These are phyloP conservation scores for Phytophthora litchii DNA, from an alignment of 352 stramenopile genomes.

Conservation along the genomic window DNA sequence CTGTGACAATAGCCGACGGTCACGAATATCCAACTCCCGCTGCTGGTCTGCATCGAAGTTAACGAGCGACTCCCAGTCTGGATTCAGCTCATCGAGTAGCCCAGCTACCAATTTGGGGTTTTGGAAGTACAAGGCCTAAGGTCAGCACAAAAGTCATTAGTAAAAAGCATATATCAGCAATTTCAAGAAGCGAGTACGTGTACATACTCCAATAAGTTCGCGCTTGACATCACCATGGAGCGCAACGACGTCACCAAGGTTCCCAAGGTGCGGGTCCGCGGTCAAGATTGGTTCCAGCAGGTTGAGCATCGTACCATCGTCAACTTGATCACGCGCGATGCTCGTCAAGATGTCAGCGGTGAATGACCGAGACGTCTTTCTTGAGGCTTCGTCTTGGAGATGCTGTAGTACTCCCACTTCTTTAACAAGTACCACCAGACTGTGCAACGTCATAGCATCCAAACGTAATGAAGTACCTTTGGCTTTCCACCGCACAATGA, in stretches of 20 bases:
- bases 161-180: neutral
- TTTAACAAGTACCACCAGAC: constrained; percentile 52
- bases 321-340: constrained; percentile 35
- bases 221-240: constrained; percentile 41
- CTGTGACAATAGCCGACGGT: constrained; percentile 35
- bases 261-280: constrained; percentile 41
- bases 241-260: constrained; percentile 26
- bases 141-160: constrained; percentile 14
- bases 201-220: constrained; percentile 60
- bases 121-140: constrained; percentile 64
- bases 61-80: constrained; percentile 60
- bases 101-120: constrained; percentile 51
- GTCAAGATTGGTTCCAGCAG: constrained; percentile 53
- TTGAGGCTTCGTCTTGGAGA: constrained; percentile 4
- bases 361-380: neutral
- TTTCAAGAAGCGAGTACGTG: neutral
- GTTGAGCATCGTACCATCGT: constrained; percentile 43
- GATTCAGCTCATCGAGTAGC: constrained; percentile 58
- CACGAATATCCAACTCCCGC: constrained; percentile 19
- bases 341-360: constrained; percentile 20
- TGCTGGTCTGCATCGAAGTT: constrained; percentile 29
- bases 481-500: constrained; percentile 34
- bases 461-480: constrained; percentile 29
- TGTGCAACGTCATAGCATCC: constrained; percentile 48
- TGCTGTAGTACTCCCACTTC: constrained; percentile 47